phyloP scores from a whole-genome alignment of 2,329 filamentous ascomycete genomes.

The Samsoniella hepiali region DNA sequence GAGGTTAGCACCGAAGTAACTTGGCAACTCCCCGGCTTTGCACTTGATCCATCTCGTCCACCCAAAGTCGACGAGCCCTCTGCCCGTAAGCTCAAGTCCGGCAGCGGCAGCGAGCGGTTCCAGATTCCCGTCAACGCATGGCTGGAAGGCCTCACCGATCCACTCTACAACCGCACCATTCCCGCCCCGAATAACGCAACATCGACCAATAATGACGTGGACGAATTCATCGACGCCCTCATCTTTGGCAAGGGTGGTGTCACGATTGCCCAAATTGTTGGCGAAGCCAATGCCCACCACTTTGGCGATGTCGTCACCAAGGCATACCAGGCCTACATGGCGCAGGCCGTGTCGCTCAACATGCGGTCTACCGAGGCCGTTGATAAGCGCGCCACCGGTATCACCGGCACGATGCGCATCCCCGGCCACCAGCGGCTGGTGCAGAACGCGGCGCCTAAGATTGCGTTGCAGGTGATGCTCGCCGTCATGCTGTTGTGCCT shows the following conservation, averaged over 20 bases:
- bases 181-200: conserved; percentile 15
- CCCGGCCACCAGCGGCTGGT: conserved; percentile 21
- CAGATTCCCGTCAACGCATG: conserved; percentile 25
- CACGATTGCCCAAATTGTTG: conserved; percentile 20
- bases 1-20: conserved; percentile 25
- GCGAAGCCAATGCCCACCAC: conserved; percentile 21
- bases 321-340: conserved; percentile 28
- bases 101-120: conserved; percentile 20
- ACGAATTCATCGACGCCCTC: conserved; percentile 24
- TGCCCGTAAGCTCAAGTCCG: conserved; percentile 14
- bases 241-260: conserved; percentile 20
- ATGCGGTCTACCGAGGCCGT: conserved; percentile 22
- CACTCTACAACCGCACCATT: conserved; percentile 22
- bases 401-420: conserved; percentile 19
- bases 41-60: conserved; percentile 18
- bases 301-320: conserved; percentile 20
- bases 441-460: conserved; percentile 28
- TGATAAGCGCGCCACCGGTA: conserved; percentile 14
- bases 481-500: conserved; percentile 28
- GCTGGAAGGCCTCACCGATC: conserved; percentile 22
- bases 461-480: conserved; percentile 30
- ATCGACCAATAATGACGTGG: conserved; percentile 21
- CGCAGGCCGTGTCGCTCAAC: conserved; percentile 28
- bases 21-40: conserved; percentile 23
- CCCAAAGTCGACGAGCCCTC: conserved; percentile 21